Percentiles rank a stretch among this genome's conserved stretches.
Evolutionary conservation across 495 filamentous ascomycete genomes (phyloP).

Genomic region (Aspergillus panamensis): DNA sequence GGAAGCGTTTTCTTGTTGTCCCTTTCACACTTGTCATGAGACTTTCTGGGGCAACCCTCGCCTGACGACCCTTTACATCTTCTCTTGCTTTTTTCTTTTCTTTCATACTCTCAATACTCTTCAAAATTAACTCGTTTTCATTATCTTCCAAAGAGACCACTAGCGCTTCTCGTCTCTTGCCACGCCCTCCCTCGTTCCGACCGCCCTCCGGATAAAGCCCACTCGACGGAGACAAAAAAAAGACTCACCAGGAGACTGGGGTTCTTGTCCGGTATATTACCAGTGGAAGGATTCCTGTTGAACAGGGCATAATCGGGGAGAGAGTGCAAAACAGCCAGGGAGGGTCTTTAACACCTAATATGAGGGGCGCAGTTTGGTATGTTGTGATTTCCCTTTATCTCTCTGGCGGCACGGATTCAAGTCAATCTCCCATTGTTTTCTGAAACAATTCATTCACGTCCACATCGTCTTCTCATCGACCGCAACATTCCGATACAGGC

Average conservation of each 20-base stretch:
- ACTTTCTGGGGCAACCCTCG: background rate
- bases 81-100: constrained; percentile 3
- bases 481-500: constrained; percentile 4
- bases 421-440: constrained; percentile 15
- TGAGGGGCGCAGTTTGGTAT: constrained; percentile 24
- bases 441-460: constrained; percentile 14
- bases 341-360: constrained; percentile 14
- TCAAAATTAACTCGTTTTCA: constrained; percentile 2
- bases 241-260: background rate
- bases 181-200: constrained; percentile 12
- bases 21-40: constrained; percentile 1
- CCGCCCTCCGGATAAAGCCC: constrained; percentile 3
- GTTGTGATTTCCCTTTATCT: constrained; percentile 16
- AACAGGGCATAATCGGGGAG: background rate
- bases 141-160: constrained; percentile 9
- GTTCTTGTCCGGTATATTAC: background rate
- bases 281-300: background rate
- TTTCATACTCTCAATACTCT: constrained; percentile 2
- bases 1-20: constrained; percentile 15
- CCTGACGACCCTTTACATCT: background rate
- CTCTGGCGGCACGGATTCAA: constrained; percentile 8
- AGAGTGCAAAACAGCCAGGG: constrained; percentile 1
- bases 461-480: background rate
- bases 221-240: background rate
- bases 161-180: constrained; percentile 13